Evolutionary conservation across 1,284 basidiomycete genomes (phyloP), one percentile per base, ranked within the genome.

Genomic region (Trichosporon ovoides): DNA sequence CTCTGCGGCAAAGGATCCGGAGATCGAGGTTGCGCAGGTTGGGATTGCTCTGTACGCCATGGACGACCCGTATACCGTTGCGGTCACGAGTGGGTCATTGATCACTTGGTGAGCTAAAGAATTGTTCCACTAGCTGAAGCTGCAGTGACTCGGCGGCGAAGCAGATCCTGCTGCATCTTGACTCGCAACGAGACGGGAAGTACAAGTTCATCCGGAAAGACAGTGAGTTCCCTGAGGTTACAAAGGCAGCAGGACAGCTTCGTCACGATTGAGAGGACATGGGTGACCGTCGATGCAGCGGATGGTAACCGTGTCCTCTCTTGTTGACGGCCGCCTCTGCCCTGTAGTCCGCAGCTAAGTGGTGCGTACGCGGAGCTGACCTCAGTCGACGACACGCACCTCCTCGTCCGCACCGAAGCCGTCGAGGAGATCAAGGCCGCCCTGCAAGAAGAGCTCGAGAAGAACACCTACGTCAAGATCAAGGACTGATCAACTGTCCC

Each of bases 91-190:
- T 18, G 63, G 63, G 43, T 62, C 61, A 9, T 50, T 65, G 28
- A 61, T 65, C 24, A 61, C 63, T 5, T 65, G 63, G 60, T 61
- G 24, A 48, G 43, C 24, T 48, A 18, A 1, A 1, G 43, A 7
- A 7, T 12, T 12, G 5, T n/a, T n/a, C 35, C 4, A 13, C 19
- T 7, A 40, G 33, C 57, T 55, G 53, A 58, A n/a, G n/a, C 52
- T 12, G 4, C 52, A 75, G 72, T 59, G 74, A 76, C 60, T 71
- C 70, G 34, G 73, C 74, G 10, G 74, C 74, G 9, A 76, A 74
- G 60, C 73, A 75, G 60, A 76, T 76, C 53, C 62, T 76, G 7
- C 57, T 75, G 9, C 71, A 72, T 55, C 55, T 76, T 54, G 72
- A 76, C 59, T 56, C 54, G 6, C 38, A 49, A 31, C 63, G 71